These are phyloP conservation scores for Akanthomyces uredinophilus DNA, from an alignment of 2,329 filamentous ascomycete genomes.

Conservation along the genomic window DNA sequence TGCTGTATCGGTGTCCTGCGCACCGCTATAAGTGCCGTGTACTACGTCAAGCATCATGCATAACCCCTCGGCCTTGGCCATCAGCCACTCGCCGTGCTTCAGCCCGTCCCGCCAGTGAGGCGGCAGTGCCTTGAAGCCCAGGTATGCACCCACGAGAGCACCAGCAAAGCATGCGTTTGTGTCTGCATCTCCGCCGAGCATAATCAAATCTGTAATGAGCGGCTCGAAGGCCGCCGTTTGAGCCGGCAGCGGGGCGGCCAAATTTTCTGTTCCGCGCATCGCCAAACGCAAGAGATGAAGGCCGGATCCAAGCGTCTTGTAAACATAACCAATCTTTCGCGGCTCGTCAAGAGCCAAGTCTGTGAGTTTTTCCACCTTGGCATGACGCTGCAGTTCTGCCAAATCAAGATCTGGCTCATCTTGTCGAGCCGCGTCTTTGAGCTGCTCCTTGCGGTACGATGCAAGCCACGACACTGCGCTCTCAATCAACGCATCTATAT, in stretches of 20 bases:
- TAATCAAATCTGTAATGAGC: slow-evolving; percentile 40
- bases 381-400: slow-evolving; percentile 26
- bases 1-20: slow-evolving; percentile 21
- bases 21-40: slow-evolving; percentile 23
- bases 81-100: slow-evolving; percentile 39
- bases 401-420: slow-evolving; percentile 32
- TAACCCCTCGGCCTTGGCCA: slow-evolving; percentile 38
- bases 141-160: slow-evolving; percentile 42
- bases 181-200: slow-evolving; percentile 48
- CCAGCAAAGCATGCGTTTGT: slow-evolving; percentile 50
- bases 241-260: slow-evolving; percentile 16
- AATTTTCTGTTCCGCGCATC: slow-evolving; percentile 28
- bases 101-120: slow-evolving; percentile 46
- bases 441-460: slow-evolving; percentile 15
- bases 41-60: slow-evolving; percentile 34
- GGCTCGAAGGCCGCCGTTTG: slow-evolving; percentile 36
- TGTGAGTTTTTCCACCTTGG: slow-evolving; percentile 32
- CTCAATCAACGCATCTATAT: slow-evolving; percentile 38
- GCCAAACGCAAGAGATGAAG: slow-evolving; percentile 39
- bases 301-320: slow-evolving; percentile 44
- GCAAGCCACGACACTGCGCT: slow-evolving; percentile 36
- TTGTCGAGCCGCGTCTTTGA: slow-evolving; percentile 22
- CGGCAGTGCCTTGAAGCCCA: slow-evolving; percentile 41
- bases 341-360: slow-evolving; percentile 41
- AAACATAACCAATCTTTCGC: slow-evolving; percentile 35